These are phyloP conservation scores for Thuja plicata DNA, from an alignment of 83 land plant genomes.

Conservation along the genomic window DNA sequence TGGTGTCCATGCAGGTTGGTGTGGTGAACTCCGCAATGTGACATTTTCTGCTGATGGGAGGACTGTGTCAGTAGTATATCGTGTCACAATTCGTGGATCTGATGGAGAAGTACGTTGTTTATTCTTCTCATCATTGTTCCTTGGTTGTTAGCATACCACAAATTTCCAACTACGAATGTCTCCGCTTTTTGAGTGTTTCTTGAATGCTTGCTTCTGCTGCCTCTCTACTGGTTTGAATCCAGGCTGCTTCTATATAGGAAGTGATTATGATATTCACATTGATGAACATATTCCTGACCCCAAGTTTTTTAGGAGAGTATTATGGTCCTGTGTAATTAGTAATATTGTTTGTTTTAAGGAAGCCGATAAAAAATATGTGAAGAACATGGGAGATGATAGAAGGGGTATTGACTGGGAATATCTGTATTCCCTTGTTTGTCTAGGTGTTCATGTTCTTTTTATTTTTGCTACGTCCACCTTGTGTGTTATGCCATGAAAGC, in stretches of 20 bases:
- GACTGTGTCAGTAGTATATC: slow-evolving; percentile 86
- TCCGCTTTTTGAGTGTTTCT: neutral
- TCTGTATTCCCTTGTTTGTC: neutral
- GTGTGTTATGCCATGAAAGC: neutral
- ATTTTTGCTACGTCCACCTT: neutral
- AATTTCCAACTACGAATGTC: neutral
- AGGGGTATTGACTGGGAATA: neutral
- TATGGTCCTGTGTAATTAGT: neutral
- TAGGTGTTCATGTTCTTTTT: neutral
- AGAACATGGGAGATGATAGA: neutral
- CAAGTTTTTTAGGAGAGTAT: neutral
- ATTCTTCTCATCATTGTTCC: neutral
- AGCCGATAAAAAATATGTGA: neutral
- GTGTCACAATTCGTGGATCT: slow-evolving; percentile 86
- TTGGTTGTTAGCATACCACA: neutral
- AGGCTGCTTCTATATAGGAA: neutral
- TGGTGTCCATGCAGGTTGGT: slow-evolving; percentile 68
- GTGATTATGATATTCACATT: neutral
- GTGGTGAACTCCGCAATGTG: slow-evolving; percentile 94
- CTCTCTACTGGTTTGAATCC: neutral
- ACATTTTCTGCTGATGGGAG: slow-evolving; percentile 72
- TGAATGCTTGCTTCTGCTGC: neutral
- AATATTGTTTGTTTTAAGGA: neutral
- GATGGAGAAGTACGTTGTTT: slow-evolving; percentile 86
- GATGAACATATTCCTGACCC: neutral